These are phyloP conservation scores for Oryza brachyantha DNA, from an alignment of 176 grass and related monocot species.

Conservation along the genomic window DNA sequence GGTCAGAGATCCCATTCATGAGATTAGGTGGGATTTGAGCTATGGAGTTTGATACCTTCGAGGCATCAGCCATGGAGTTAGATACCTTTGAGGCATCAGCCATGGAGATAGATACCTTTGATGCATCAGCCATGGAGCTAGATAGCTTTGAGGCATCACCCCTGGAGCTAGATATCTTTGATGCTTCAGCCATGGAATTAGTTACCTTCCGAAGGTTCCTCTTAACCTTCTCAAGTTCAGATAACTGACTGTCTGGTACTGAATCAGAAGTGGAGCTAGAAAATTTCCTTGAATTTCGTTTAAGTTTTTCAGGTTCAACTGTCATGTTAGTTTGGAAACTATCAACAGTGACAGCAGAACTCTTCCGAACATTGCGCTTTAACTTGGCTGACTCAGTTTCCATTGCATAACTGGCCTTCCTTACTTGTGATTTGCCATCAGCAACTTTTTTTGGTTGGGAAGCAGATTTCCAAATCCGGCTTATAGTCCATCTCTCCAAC, in stretches of 20 bases:
- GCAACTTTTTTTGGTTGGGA: conserved; percentile 50
- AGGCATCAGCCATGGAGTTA: conserved; percentile 45
- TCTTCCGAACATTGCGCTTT: conserved; percentile 58
- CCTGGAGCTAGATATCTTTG: conserved; percentile 57
- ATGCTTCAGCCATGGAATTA: conserved; percentile 66
- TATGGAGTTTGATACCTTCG: conserved; percentile 47
- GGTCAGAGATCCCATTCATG: conserved; percentile 34
- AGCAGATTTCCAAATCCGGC: conserved; percentile 57
- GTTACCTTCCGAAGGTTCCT: conserved; percentile 82
- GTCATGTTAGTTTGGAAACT: conserved; percentile 42
- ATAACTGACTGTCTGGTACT: conserved; percentile 62
- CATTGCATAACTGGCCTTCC: conserved; percentile 60
- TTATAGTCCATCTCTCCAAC: conserved; percentile 78
- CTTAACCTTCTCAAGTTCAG: conserved; percentile 94
- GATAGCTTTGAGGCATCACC: conserved; percentile 59
- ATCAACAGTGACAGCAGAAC: conserved; percentile 30
- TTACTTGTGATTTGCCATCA: conserved; percentile 54
- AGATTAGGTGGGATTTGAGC: conserved; percentile 45
- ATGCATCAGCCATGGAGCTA: conserved; percentile 41
- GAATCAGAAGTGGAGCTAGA: conserved; percentile 43
- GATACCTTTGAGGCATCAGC: conserved; percentile 50
- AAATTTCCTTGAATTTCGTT: conserved; percentile 50
- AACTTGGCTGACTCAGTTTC: conserved; percentile 84
- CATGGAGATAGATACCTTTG: conserved; percentile 43
- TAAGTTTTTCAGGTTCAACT: conserved; percentile 59